Evolutionary conservation across 2,329 filamentous ascomycete genomes (phyloP).

Genomic region (Colletotrichum sidae): DNA sequence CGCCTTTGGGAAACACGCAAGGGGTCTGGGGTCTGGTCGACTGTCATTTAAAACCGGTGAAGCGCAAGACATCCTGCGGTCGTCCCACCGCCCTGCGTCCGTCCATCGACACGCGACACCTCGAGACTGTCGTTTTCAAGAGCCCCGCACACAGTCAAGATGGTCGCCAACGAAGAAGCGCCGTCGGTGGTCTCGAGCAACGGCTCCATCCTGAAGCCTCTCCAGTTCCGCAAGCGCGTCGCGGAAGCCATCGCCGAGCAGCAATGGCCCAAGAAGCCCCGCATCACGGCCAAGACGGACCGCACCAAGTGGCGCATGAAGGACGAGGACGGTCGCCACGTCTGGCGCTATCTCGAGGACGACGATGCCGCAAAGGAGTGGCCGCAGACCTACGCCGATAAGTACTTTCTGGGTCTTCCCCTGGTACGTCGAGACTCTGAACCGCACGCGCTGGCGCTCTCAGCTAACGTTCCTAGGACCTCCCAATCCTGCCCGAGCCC

Average conservation of each 20-base stretch:
- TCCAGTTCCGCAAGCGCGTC: constrained; percentile 56
- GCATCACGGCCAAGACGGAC: constrained; percentile 75
- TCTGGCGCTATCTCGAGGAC: constrained; percentile 91
- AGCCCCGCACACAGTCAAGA: not conserved
- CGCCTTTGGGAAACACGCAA: constrained; percentile 27
- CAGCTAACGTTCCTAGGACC: constrained; percentile 63
- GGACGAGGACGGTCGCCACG: constrained; percentile 86
- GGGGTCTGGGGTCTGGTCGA: constrained; percentile 11
- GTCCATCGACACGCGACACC: not conserved
- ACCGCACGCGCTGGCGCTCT: constrained; percentile 3
- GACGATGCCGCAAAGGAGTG: constrained; percentile 77
- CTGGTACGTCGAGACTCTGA: constrained; percentile 64
- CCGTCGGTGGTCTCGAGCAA: constrained; percentile 33
- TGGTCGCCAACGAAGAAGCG: constrained; percentile 20
- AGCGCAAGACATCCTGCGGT: not conserved
- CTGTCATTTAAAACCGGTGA: constrained; percentile 22
- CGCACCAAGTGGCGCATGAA: constrained; percentile 84
- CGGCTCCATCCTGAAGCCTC: constrained; percentile 4
- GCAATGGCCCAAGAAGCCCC: constrained; percentile 57
- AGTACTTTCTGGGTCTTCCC: constrained; percentile 84
- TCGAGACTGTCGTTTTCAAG: not conserved
- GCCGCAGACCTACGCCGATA: constrained; percentile 92
- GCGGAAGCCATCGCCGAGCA: constrained; percentile 51
- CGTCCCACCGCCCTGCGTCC: not conserved
- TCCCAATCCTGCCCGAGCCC: constrained; percentile 77